Conservation (phyloP, 2,329 filamentous ascomycete species). For the Arthroderma uncinatum region DNA sequence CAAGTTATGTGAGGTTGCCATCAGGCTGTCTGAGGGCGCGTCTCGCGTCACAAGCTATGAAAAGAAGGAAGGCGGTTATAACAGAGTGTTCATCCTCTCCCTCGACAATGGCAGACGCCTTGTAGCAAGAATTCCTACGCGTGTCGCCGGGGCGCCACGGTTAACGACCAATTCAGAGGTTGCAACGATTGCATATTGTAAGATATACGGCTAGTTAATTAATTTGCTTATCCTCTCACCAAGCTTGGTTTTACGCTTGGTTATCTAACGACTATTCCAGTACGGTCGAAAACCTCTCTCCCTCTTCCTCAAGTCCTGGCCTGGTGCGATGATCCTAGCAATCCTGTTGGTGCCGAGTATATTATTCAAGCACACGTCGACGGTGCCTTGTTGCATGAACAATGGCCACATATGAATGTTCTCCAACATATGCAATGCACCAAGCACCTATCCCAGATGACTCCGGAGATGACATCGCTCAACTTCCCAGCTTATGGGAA, state of each 20-base stretch:
- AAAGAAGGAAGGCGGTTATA: conserved; percentile 19
- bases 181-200: conserved; percentile 25
- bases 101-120: conserved; percentile 14
- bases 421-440: conserved; percentile 27
- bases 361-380: conserved; percentile 27
- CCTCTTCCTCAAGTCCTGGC: conserved; percentile 13
- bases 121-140: conserved; percentile 16
- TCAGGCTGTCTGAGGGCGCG: conserved; percentile 7
- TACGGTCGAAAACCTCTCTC: conserved; percentile 13
- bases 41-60: conserved; percentile 9
- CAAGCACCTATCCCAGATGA: conserved; percentile 20
- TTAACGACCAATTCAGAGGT: conserved; percentile 27
- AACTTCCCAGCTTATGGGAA: conserved; percentile 33
- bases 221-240: too few relatives aligned
- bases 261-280: conserved; percentile 10
- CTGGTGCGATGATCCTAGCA: conserved; percentile 12
- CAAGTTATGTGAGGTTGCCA: conserved; percentile 8
- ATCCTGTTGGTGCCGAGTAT: conserved; percentile 26
- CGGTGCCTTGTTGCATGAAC: conserved; percentile 15
- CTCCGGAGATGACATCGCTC: conserved; percentile 24
- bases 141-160: conserved; percentile 10
- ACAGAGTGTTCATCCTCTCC: conserved; percentile 24
- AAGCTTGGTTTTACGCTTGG: neutral
- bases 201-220: neutral
- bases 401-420: conserved; percentile 21